Evolutionary conservation across 768 basidiomycete species (phyloP), one percentile per base, ranked within the genome.

Genomic region (Boletus pseudopeckii): DNA sequence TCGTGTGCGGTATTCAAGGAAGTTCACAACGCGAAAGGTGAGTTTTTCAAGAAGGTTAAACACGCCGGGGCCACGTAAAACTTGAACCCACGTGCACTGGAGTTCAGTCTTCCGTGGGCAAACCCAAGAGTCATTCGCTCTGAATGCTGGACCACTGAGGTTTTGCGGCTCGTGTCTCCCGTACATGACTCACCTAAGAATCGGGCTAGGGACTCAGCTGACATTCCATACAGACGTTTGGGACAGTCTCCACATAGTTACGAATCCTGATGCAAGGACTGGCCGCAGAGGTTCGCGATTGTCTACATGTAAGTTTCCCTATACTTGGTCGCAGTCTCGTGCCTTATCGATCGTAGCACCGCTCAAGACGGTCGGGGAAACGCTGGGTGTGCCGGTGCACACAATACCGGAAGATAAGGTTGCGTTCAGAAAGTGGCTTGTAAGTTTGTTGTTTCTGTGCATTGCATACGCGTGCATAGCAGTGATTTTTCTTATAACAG

Each of bases 1-100:
- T 96, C 93, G 2, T 88, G 87, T 64, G 70, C 74, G 7, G 83
- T 92, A 3, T 77, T 97, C 45, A 70, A 79, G 48, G 76, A 85
- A 51, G 69, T 96, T 2, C 72, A 87, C 52, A 63, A 71, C 15
- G 86, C 88, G 6, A 67, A 67, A 71, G 91, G 92, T 88, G 51
- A 59, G 56, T 48, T 43, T 53, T 51, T 52, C n/a, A 30, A 28
- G 9, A 6, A n/a, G 34, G 24, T 2, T 11, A 33, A 5, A 30
- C 46, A n/a, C 42, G 26, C 41, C 36, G 17, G 11, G 24, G 46
- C 51, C 33, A 33, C 53, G 42, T 40, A 22, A 33, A 28, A 26
- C 43, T n/a, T 50, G 20, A 15, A 11, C 20, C 9, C 20, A 22
- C 40, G 5, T 34, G 32, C 33, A 37, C 26, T 22, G 3, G 7